Evolutionary conservation across 2,329 filamentous ascomycete species (phyloP), one percentile per base, ranked within the genome.

Genomic region (Diaporthe citriasiana): DNA sequence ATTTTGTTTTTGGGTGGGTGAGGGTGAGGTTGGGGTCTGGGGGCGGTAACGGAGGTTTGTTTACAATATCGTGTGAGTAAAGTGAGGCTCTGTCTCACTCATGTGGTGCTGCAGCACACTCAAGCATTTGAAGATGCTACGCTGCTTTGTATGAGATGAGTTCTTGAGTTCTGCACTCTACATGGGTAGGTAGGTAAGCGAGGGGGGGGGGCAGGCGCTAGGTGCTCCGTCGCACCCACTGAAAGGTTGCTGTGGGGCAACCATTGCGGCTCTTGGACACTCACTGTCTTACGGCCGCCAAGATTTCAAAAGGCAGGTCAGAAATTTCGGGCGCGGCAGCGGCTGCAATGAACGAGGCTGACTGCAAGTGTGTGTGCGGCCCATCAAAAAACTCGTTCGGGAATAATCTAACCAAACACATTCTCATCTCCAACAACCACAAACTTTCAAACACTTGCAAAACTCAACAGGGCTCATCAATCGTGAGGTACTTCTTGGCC

Each of bases 1-100:
- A 99, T 98, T 33, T 63, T 63, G 99, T 98, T 33, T 63, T 63
- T 30, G n/a, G n/a, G 56, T 9, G 15, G 9, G 9, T 42, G 4
- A n/a, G 3, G 8, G 27, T 55, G 2, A 17, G 33, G n/a, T 12
- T 25, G 35, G 19, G 63, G 17, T 22, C n/a, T 22, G 42, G 27
- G 47, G 33, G 33, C 5, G 22, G 3, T 30, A 17, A 22, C 45
- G 22, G 45, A 12, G 45, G 17, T 7, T 30, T 7, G 13, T 45
- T 45, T 6, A n/a, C 27, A 51, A 13, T 51, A 51, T 50, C 45
- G 25, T 27, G 47, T 8, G 25, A 7, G 38, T 45, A n/a, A 47
- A 13, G 30, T 51, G 63, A 51, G 45, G 42, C 45, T 38, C 25
- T 35, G 5, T n/a, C n/a, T 22, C 42, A 60, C 57, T 6, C 4